Percentiles rank a stretch among this genome's conserved stretches.
phyloP scores from a whole-genome alignment of 768 basidiomycete species.

The Mycena filopes region DNA sequence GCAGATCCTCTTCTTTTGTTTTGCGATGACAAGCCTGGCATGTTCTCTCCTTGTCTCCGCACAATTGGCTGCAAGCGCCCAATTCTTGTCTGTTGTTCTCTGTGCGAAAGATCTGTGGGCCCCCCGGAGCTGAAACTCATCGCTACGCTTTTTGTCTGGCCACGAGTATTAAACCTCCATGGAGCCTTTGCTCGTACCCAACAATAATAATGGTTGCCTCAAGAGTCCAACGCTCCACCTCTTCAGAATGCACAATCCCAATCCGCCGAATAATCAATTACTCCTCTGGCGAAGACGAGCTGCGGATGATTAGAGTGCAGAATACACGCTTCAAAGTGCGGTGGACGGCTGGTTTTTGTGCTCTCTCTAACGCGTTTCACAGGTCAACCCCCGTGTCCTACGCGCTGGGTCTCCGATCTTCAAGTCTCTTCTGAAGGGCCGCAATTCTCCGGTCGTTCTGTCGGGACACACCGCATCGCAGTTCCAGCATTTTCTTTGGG shows the following conservation, averaged over 20 bases:
- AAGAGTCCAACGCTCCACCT: slow-evolving; percentile 10
- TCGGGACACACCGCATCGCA: slow-evolving; percentile 49
- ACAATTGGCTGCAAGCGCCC: slow-evolving; percentile 8
- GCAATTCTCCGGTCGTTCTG: slow-evolving; percentile 49
- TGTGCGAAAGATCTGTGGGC: not conserved
- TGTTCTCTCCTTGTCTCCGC: not conserved
- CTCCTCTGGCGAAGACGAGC: slow-evolving; percentile 20
- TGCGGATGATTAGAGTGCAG: slow-evolving; percentile 24
- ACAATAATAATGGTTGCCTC: slow-evolving; percentile 21
- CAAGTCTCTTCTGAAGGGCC: slow-evolving; percentile 18
- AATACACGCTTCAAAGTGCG: slow-evolving; percentile 40
- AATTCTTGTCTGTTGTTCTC: not conserved
- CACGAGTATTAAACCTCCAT: slow-evolving; percentile 24
- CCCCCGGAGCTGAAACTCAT: not conserved
- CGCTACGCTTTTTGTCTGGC: slow-evolving; percentile 1
- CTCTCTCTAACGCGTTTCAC: slow-evolving; percentile 34
- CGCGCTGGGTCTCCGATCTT: slow-evolving; percentile 17
- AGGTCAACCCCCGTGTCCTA: slow-evolving; percentile 17
- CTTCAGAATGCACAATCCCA: slow-evolving; percentile 18
- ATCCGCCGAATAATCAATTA: slow-evolving; percentile 20
- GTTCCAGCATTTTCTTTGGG: slow-evolving; percentile 51
- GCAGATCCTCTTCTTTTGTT: slow-evolving; percentile 10
- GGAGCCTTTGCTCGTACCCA: not conserved
- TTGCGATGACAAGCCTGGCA: not conserved
- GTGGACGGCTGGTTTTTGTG: slow-evolving; percentile 8